Base-by-base conservation (phyloP, 2,329 filamentous ascomycete genomes). In the Alternaria sp. region DNA sequence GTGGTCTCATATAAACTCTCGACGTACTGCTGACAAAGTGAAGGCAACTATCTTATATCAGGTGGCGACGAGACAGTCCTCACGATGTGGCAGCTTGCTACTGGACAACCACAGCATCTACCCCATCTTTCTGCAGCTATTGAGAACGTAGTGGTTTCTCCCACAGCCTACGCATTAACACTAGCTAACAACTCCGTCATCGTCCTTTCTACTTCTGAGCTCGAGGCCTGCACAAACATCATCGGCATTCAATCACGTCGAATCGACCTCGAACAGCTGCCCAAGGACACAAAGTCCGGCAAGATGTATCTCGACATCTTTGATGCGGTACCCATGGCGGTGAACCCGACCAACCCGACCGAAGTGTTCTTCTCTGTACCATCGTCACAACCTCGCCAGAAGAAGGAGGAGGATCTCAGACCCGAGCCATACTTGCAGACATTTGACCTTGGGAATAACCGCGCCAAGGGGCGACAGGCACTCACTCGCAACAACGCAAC, bases 131-230 rank as follows among this genome's bases (percentile, higher is more conserved):
- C 91, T 24, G 91, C 92, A 5, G 87, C 88, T 26, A 90, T 99
- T 34, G 90, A 95, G 74, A 92, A 90, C 68, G 85, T 99, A 41
- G 88, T 90, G 4, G 86, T 99, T 33, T 97, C 93, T 14, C 85
- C 89, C 0, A 83, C 82, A 17, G 89, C 90, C 0, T 99, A 98
- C 71, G 90, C 88, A 4, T 77, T 98, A 24, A 90, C 93, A 66
- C 83, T 98, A 50, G 91, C 93, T 28, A 94, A 98, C 76, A 99
- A 99, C 77, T 97, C 93, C 2, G 83, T 90, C 54, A 94, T 98
- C 85, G 83, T 97, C 6, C 78, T 99, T 14, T 97, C 94, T 2
- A 97, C 95, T 3, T 88, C 92, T 11, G 93, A 98, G 76, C 83
- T 98, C 75, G 88, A 90, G 72, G 92, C 95, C 4, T 92, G 89